A percentile compares a stretch with the other conserved stretches of the same genome.
phyloP scores from a whole-genome alignment of 2,329 filamentous ascomycete genomes.

The Fusarium clavum region DNA sequence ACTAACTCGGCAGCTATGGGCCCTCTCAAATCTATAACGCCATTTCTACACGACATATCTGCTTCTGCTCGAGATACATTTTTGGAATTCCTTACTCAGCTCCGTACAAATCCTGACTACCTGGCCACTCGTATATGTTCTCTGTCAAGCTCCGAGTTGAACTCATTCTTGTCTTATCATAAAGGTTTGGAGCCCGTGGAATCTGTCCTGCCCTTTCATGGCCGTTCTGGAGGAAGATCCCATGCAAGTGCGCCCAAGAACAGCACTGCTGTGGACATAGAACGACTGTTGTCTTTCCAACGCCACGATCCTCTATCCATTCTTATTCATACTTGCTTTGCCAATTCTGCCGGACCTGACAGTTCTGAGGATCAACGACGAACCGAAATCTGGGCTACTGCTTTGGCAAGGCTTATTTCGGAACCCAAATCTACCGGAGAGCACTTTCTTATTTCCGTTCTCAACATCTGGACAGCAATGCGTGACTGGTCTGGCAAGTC shows the following conservation, averaged over 20 bases:
- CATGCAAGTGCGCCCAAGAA: slow-evolving; percentile 58
- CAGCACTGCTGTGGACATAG: slow-evolving; percentile 72
- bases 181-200: slow-evolving; percentile 84
- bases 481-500: slow-evolving; percentile 90
- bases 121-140: slow-evolving; percentile 83
- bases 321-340: slow-evolving; percentile 89
- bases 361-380: slow-evolving; percentile 83
- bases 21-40: slow-evolving; percentile 57
- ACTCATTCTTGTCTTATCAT: slow-evolving; percentile 81
- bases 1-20: slow-evolving; percentile 55
- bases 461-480: slow-evolving; percentile 89
- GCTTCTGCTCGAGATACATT: slow-evolving; percentile 79
- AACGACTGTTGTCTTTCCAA: slow-evolving; percentile 88
- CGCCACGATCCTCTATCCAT: slow-evolving; percentile 87
- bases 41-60: slow-evolving; percentile 80
- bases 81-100: slow-evolving; percentile 80
- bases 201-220: slow-evolving; percentile 80
- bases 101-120: slow-evolving; percentile 89
- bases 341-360: slow-evolving; percentile 84
- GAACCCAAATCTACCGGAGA: slow-evolving; percentile 81
- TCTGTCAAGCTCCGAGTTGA: slow-evolving; percentile 80
- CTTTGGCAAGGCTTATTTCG: slow-evolving; percentile 84
- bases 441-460: slow-evolving; percentile 82
- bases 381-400: slow-evolving; percentile 88
- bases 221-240: slow-evolving; percentile 60